These are phyloP conservation scores for Medakamo hakoo DNA, from an alignment of 139 green algal genomes.

Conservation along the genomic window DNA sequence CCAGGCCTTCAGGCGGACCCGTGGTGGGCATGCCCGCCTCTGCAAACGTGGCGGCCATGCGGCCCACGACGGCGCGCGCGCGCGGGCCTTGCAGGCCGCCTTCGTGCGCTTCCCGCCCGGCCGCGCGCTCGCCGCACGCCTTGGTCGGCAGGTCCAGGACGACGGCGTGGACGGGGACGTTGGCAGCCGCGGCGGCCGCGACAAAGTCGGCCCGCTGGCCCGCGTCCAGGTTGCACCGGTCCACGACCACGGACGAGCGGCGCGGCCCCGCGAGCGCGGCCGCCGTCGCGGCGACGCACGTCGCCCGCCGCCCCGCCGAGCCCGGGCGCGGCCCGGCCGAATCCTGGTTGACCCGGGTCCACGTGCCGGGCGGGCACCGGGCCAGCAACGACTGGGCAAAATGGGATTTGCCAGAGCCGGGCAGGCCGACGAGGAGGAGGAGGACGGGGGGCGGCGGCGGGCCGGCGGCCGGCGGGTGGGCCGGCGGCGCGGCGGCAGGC, in stretches of 20 bases:
- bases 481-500: no score
- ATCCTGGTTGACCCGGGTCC: no score
- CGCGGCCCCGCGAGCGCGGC: background rate
- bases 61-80: constrained; percentile 3
- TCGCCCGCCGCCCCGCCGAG: no score
- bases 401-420: background rate
- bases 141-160: constrained; percentile 9
- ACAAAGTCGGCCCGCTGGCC: constrained; percentile 35
- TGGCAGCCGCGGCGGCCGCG: constrained; percentile 4
- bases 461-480: no score
- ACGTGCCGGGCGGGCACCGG: no score
- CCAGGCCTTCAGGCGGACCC: constrained; percentile 13
- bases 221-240: constrained; percentile 25
- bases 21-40: constrained; percentile 8
- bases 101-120: constrained; percentile 8
- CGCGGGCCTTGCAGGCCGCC: constrained; percentile 18
- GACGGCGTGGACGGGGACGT: constrained; percentile 13
- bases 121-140: constrained; percentile 12
- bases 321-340: no score
- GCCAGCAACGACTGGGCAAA: no score
- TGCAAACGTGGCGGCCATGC: constrained; percentile 1
- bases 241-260: background rate
- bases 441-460: background rate
- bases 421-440: background rate
- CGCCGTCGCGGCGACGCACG: background rate